These are phyloP conservation scores for Pichia phayaonensis DNA, from an alignment of 805 yeast species.

Conservation along the genomic window DNA sequence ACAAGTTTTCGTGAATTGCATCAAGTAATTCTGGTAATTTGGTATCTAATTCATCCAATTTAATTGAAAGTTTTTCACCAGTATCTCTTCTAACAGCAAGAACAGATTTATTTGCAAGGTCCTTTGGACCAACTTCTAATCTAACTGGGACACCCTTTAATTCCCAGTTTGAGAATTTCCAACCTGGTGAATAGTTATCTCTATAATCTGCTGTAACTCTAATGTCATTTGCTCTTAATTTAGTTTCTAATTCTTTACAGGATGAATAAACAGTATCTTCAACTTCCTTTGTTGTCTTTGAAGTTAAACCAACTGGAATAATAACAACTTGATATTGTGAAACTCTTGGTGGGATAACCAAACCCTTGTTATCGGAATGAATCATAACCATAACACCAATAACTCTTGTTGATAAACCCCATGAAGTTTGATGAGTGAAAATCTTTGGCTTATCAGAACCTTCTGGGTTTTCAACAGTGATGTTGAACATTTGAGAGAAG, in stretches of 20 bases:
- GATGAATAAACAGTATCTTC: constrained; percentile 63
- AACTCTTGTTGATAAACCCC: constrained; percentile 98
- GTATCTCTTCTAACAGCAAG: constrained; percentile 91
- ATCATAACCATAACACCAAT: constrained; percentile 99
- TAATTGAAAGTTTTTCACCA: constrained; percentile 63
- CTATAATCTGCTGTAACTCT: constrained; percentile 84
- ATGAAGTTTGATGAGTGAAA: constrained; percentile 91
- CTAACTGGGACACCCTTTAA: constrained; percentile 93
- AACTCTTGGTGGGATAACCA: constrained; percentile 95
- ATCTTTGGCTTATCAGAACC: constrained; percentile 81
- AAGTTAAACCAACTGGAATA: constrained; percentile 91
- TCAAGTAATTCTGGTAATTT: constrained; percentile 73
- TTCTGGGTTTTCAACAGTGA: constrained; percentile 90
- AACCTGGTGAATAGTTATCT: constrained; percentile 94
- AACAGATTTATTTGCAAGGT: constrained; percentile 69
- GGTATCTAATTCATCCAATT: constrained; percentile 55
- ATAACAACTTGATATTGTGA: constrained; percentile 88
- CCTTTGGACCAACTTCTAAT: constrained; percentile 95
- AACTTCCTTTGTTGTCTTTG: constrained; percentile 72
- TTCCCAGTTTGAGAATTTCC: constrained; percentile 98
- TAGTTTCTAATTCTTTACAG: constrained; percentile 59
- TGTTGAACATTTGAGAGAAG: constrained; percentile 97
- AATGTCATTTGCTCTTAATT: constrained; percentile 53
- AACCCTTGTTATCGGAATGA: constrained; percentile 97
- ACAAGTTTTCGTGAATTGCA: constrained; percentile 70